A percentile compares a stretch with the other conserved stretches of the same genome.
Conservation (phyloP, 129 eudicot genomes). For the Pittosporum tobira region DNA sequence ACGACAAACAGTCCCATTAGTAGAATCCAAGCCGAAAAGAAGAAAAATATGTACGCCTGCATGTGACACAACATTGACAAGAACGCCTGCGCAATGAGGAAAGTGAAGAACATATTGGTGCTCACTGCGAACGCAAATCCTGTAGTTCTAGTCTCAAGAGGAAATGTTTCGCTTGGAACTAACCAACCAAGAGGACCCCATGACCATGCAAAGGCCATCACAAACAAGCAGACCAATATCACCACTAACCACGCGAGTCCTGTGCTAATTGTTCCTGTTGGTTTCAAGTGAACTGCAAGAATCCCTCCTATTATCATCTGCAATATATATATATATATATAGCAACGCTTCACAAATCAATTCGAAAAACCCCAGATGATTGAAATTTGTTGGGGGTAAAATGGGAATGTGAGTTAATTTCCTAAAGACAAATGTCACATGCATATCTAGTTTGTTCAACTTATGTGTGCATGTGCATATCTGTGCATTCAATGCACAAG, state of each 20-base stretch:
- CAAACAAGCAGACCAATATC: not conserved
- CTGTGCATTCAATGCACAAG: too few relatives aligned
- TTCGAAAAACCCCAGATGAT: too few relatives aligned
- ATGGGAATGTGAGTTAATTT: too few relatives aligned
- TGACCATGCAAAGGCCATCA: slow-evolving; percentile 5
- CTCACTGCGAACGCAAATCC: not conserved
- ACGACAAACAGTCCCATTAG: not conserved
- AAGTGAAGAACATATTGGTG: slow-evolving; percentile 6
- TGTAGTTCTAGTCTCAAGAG: not conserved
- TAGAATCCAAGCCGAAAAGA: slow-evolving; percentile 1
- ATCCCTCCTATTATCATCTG: not conserved
- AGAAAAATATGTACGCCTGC: not conserved
- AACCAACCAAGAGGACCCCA: slow-evolving; percentile 13
- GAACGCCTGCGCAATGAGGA: slow-evolving; percentile 1
- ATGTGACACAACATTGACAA: slow-evolving; percentile 4
- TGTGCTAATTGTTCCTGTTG: not conserved
- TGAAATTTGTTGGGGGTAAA: too few relatives aligned
- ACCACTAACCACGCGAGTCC: not conserved
- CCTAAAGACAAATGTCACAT: too few relatives aligned
- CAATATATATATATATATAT: too few relatives aligned
- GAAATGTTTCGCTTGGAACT: too few relatives aligned
- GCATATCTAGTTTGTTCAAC: too few relatives aligned
- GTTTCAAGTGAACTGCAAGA: not conserved
- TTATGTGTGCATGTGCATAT: too few relatives aligned
- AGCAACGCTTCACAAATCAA: too few relatives aligned